phyloP scores from a whole-genome alignment of 179 eudicot genomes.

The Beta lomatogona region DNA sequence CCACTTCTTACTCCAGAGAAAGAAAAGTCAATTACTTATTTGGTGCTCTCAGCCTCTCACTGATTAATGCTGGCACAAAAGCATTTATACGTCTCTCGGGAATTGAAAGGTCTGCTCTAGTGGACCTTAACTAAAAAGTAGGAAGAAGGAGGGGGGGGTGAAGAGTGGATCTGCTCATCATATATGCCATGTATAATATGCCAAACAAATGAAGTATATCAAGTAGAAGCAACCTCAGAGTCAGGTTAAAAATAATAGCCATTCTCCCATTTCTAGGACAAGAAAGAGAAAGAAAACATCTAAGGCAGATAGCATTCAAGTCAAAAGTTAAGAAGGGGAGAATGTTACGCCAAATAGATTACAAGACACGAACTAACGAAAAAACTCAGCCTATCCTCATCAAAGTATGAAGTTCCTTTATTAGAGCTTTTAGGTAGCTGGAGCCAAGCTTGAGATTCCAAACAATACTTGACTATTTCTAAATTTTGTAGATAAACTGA shows the following conservation, averaged over 20 bases:
- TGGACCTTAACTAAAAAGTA: not conserved
- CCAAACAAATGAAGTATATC: not conserved
- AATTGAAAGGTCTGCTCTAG: no score
- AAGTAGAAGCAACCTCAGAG: not conserved
- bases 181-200: not conserved
- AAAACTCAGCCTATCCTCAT: not conserved
- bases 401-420: no score
- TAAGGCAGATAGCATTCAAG: not conserved
- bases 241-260: not conserved
- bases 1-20: not conserved
- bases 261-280: not conserved
- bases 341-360: not conserved
- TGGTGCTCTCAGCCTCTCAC: no score
- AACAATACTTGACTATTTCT: no score
- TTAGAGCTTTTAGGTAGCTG: no score
- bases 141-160: not conserved
- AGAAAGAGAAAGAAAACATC: not conserved
- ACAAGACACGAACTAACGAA: not conserved
- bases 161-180: not conserved
- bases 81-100: not conserved
- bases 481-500: no score
- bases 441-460: no score
- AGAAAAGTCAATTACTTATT: not conserved
- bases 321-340: not conserved
- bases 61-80: not conserved